These are phyloP conservation scores for Fusarium solani-melongenae DNA, from an alignment of 2,329 filamentous ascomycete species.

Conservation along the genomic window DNA sequence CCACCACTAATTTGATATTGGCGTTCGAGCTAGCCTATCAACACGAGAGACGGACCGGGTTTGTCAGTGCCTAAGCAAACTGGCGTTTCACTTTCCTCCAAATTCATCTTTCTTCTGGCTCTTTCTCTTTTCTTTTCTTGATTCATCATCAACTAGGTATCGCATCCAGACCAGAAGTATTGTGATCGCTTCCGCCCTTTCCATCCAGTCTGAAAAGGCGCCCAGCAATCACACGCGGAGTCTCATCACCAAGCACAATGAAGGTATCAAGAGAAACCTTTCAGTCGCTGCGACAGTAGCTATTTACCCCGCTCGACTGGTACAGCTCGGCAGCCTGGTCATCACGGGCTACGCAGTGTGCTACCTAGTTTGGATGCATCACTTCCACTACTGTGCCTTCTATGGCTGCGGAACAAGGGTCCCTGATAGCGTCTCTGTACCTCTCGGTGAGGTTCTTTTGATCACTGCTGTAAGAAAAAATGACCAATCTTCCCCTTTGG, in stretches of 20 bases:
- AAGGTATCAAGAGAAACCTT: background rate
- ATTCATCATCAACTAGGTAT: background rate
- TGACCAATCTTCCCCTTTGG: background rate
- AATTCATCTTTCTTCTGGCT: background rate
- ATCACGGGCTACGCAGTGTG: background rate
- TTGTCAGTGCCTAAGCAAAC: background rate
- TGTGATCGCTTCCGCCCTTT: background rate
- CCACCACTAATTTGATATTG: background rate
- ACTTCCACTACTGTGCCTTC: background rate
- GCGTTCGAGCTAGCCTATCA: background rate
- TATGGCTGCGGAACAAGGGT: background rate
- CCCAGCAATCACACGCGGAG: background rate
- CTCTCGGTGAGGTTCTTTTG: background rate
- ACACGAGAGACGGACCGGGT: background rate
- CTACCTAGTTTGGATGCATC: background rate
- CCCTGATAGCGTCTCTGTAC: background rate
- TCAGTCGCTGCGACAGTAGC: background rate
- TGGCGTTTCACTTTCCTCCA: background rate
- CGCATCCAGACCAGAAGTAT: background rate
- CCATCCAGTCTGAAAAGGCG: background rate
- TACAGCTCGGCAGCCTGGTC: background rate
- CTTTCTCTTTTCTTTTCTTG: too few species aligned
- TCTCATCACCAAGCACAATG: background rate
- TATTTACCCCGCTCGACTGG: background rate
- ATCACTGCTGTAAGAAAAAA: background rate